Conservation (phyloP, 345 rosid genomes). For the Barbarea vulgaris region DNA sequence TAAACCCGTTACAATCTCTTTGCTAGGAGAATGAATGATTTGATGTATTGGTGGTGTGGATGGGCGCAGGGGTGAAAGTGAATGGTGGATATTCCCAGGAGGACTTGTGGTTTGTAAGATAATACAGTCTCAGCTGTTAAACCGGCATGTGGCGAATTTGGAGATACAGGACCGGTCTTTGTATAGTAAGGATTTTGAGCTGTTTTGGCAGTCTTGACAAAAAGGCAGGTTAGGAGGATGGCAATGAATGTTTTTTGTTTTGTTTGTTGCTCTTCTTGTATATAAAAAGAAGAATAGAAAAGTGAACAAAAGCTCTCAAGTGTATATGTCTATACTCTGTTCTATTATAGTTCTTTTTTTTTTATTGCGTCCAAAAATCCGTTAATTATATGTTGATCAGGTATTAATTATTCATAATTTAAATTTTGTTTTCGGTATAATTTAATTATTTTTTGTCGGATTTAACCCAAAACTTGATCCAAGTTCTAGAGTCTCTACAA, state of each 20-base stretch:
- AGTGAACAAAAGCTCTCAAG: not conserved
- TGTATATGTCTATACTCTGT: not conserved
- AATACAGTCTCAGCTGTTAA: conserved; percentile 82
- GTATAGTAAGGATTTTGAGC: conserved; percentile 79
- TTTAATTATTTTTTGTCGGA: too few relatives aligned
- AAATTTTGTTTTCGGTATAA: too few relatives aligned
- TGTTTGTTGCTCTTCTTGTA: not conserved
- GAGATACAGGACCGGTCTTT: conserved; percentile 97
- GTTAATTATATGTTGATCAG: too few relatives aligned
- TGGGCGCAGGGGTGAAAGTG: conserved; percentile 90
- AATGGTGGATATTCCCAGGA: conserved; percentile 97
- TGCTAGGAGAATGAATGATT: not conserved
- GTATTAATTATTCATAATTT: too few relatives aligned
- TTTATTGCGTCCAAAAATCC: too few relatives aligned
- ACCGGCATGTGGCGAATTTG: conserved; percentile 91
- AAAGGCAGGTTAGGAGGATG: not conserved
- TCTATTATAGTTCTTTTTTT: not conserved
- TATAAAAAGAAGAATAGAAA: too few relatives aligned
- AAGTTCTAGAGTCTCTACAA: too few relatives aligned
- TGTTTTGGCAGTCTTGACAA: conserved; percentile 91
- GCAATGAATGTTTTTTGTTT: not conserved
- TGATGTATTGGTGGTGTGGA: not conserved
- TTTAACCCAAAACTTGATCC: too few relatives aligned
- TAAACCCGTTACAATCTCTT: not conserved
- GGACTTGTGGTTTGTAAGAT: conserved; percentile 84